A percentile compares a stretch with the other conserved stretches of the same genome.
These are phyloP conservation scores for Monoraphidium neglectum DNA, from an alignment of 139 green algal genomes.

Conservation along the genomic window DNA sequence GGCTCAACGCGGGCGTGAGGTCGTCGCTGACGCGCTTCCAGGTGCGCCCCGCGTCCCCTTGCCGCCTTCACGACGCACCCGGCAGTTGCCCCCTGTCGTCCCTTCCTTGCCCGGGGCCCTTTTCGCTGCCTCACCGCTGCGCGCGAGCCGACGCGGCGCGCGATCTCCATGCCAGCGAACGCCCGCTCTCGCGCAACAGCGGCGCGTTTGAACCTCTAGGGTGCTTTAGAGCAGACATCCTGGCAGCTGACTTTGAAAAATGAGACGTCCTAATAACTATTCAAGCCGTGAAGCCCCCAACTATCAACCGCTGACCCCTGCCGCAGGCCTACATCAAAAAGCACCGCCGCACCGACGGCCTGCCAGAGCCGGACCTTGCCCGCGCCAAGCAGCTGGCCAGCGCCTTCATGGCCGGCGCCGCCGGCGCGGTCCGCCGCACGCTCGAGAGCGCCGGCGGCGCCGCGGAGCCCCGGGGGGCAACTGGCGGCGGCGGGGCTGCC, in stretches of 20 bases:
- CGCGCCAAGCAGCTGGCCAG: too few relatives aligned
- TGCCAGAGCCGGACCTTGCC: not conserved
- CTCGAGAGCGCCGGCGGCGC: not conserved
- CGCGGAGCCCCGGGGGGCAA: not conserved
- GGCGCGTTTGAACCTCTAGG: too few relatives aligned
- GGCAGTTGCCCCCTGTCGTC: not conserved
- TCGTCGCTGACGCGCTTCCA: not conserved
- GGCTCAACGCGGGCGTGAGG: constrained; percentile 1
- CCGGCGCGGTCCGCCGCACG: not conserved
- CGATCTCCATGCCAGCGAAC: too few relatives aligned
- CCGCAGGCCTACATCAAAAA: constrained; percentile 38
- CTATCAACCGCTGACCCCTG: too few relatives aligned
- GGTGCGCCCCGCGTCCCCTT: not conserved
- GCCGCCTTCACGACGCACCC: not conserved
- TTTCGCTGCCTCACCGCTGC: constrained; percentile 14
- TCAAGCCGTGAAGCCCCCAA: too few relatives aligned
- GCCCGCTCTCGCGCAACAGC: too few relatives aligned
- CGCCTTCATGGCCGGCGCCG: not conserved
- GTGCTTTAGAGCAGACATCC: too few relatives aligned
- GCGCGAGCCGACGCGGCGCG: too few relatives aligned
- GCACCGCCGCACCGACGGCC: constrained; percentile 41
- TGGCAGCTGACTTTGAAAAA: too few relatives aligned
- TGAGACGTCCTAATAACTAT: too few relatives aligned
- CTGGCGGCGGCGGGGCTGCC: not conserved
- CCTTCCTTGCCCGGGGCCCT: not conserved